A percentile compares a stretch with the other conserved stretches of the same genome.
phyloP scores from a whole-genome alignment of 2,329 filamentous ascomycete species.

The Cyclaneusma minus region DNA sequence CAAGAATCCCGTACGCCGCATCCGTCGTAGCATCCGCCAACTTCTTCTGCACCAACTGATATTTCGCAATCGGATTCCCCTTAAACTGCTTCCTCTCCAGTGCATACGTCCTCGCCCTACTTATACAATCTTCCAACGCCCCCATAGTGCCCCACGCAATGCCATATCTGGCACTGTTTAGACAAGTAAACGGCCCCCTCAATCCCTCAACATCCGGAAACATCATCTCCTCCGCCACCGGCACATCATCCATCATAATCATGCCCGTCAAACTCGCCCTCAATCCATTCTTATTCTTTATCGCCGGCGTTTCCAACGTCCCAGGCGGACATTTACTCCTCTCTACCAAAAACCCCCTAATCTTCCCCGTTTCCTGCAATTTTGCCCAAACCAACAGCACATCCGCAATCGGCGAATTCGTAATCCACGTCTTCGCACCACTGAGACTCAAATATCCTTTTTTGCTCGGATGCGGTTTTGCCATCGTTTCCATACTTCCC shows the following conservation, averaged over 20 bases:
- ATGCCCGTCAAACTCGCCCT: slow-evolving; percentile 91
- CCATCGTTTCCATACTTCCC: slow-evolving; percentile 76
- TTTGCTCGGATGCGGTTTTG: slow-evolving; percentile 72
- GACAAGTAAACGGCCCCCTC: slow-evolving; percentile 76
- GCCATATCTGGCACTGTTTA: slow-evolving; percentile 86
- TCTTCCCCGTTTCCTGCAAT: slow-evolving; percentile 80
- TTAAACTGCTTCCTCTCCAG: slow-evolving; percentile 93
- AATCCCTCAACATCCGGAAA: slow-evolving; percentile 82
- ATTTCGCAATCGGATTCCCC: slow-evolving; percentile 83
- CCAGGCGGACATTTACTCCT: slow-evolving; percentile 71
- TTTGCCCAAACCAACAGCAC: slow-evolving; percentile 87
- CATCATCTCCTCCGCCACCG: slow-evolving; percentile 84
- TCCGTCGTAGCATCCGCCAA: slow-evolving; percentile 85
- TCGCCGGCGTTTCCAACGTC: slow-evolving; percentile 76
- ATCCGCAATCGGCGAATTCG: slow-evolving; percentile 81
- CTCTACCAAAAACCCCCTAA: slow-evolving; percentile 83
- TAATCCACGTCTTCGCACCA: slow-evolving; percentile 89
- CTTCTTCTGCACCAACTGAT: slow-evolving; percentile 97
- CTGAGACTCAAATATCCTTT: slow-evolving; percentile 67
- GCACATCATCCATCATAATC: slow-evolving; percentile 88
- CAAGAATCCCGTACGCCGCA: slow-evolving; percentile 78
- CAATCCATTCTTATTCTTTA: slow-evolving; percentile 92
- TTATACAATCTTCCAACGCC: slow-evolving; percentile 82
- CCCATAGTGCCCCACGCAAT: slow-evolving; percentile 92
- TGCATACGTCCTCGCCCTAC: slow-evolving; percentile 69